Evolutionary conservation across 352 stramenopile species (phyloP).

Genomic region (Globisporangium ultimum): DNA sequence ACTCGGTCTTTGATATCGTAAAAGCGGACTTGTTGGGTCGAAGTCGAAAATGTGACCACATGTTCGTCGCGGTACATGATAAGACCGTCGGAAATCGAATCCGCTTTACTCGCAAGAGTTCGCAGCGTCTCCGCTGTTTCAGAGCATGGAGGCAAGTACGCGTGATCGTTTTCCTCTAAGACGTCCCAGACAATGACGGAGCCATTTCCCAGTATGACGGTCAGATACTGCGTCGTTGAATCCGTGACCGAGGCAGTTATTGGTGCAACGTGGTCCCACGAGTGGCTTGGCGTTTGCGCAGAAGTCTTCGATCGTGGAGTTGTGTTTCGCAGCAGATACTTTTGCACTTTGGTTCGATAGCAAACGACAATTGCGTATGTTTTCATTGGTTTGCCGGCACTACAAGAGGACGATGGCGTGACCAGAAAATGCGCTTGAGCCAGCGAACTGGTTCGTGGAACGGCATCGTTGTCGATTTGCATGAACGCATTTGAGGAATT

Average conservation of each 20-base stretch:
- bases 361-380: slow-evolving; percentile 36
- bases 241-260: slow-evolving; percentile 39
- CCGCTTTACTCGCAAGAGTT: not conserved
- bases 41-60: slow-evolving; percentile 34
- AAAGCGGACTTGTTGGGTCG: slow-evolving; percentile 37
- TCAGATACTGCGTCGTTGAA: slow-evolving; percentile 44
- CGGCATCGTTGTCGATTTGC: slow-evolving; percentile 4
- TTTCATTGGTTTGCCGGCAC: not conserved
- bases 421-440: slow-evolving; percentile 5
- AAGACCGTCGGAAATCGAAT: slow-evolving; percentile 11
- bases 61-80: slow-evolving; percentile 23
- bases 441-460: no score
- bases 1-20: slow-evolving; percentile 32
- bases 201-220: slow-evolving; percentile 41
- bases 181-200: slow-evolving; percentile 51
- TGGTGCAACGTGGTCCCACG: slow-evolving; percentile 32
- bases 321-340: slow-evolving; percentile 21
- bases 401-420: not conserved
- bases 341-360: slow-evolving; percentile 27
- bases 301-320: not conserved
- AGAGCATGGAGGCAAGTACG: slow-evolving; percentile 19
- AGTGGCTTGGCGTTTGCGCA: slow-evolving; percentile 4
- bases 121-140: not conserved
- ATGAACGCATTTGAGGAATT: slow-evolving; percentile 1
- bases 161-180: slow-evolving; percentile 38